Evolutionary conservation across 1,284 basidiomycete genomes (phyloP), one percentile per base, ranked within the genome.

Genomic region (Xerocomus cyaneibrunnescens): DNA sequence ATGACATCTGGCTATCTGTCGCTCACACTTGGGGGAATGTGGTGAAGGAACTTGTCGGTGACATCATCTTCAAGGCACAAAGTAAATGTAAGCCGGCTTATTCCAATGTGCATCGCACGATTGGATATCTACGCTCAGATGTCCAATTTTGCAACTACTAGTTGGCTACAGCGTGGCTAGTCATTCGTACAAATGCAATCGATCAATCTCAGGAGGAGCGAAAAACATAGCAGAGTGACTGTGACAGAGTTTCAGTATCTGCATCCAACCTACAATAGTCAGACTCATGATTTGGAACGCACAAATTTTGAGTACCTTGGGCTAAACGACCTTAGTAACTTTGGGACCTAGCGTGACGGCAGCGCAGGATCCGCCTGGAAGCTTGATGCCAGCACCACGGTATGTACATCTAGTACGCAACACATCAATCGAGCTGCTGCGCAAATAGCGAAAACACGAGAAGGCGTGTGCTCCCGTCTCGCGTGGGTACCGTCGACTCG

Each of bases 311-410:
- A 10, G 51, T 53, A 78, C 80, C 81, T 71, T 82, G 80, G 5
- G 74, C 63, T 14, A 83, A 57, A 43, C 76, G 68, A 58, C 81
- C 45, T 83, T 82, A 0, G 76, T 79, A 3, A 82, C 64, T 39
- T 75, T 79, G 0, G 76, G 17, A 7, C 34, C 34, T 3, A 35
- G 17, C n/a, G 34, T 35, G 8, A 35, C 34, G 10, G 34, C 34
- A 17, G 81, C 81, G 5, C 76, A 70, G 41, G 67, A 71, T 19
- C 68, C 52, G 2, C 17, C 40, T 0, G 81, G 80, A 30, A 83
- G 64, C 37, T 75, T 80, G 16, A 83, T 64, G 57, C 83, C 80
- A 0, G 79, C 82, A 7, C 81, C 81, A 25, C 81, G 65, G 81
- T 83, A 53, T 82, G 80, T 0, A 75, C 76, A 58, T 83, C 81